Conservation (phyloP, 306 rosid genomes). For the Cucurbita moschata region DNA sequence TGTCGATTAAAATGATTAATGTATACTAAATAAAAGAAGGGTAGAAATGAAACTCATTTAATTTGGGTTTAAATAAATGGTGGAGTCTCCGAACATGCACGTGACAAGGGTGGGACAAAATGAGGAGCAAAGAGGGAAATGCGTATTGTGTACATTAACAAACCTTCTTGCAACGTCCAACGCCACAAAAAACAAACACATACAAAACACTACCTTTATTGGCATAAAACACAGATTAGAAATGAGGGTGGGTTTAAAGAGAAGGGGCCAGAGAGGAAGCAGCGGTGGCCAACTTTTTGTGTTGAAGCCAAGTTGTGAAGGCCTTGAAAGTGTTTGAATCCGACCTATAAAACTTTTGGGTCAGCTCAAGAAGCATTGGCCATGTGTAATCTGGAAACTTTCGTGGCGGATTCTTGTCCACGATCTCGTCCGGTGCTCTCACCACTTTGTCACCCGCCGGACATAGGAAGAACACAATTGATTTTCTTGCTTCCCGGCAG, state of each 20-base stretch:
- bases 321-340: background rate
- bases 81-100: too few species aligned
- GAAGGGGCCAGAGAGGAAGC: background rate
- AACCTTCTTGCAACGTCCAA: too few species aligned
- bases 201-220: background rate
- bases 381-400: constrained; percentile 1
- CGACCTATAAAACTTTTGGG: background rate
- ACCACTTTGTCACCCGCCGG: background rate
- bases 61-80: too few species aligned
- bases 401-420: background rate
- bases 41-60: too few species aligned
- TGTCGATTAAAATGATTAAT: too few species aligned
- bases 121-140: too few species aligned
- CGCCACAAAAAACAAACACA: too few species aligned
- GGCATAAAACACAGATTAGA: background rate
- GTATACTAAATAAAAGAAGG: too few species aligned
- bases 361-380: background rate
- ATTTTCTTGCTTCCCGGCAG: background rate
- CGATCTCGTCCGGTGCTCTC: background rate
- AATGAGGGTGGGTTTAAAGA: background rate
- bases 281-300: background rate
- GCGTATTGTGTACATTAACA: too few species aligned
- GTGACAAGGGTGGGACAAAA: too few species aligned
- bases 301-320: background rate
- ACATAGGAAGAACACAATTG: background rate